Base-by-base conservation (phyloP, 2,329 filamentous ascomycete genomes). In the Cladosporium velox region DNA sequence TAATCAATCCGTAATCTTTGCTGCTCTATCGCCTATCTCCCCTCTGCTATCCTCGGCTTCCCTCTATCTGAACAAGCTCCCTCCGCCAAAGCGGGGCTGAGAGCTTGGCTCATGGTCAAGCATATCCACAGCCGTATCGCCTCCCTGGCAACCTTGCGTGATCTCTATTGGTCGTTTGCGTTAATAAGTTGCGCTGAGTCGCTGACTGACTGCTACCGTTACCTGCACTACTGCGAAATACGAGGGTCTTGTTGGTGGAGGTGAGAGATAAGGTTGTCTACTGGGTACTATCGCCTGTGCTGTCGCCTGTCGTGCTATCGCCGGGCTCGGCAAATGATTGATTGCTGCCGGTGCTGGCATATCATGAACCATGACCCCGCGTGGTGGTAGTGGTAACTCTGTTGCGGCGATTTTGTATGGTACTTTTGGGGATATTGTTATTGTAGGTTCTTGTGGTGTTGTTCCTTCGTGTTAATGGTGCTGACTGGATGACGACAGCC, bases 61-160 rank as follows among this genome's bases (percentile, higher is more conserved):
- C n/a, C 41, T 47, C 41, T 47, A 47, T 47, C 41, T 47, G 30
- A 54, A 55, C 52, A 55, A 55, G 52, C 52, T 55, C 41, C 41
- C 41, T 47, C 41, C 28, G 52, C 52, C 26, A 55, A 34, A 55
- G 52, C 52, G 52, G 52, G 52, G 52, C 52, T 55, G 52, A 55
- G 28, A 55, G 12, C 52, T 55, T 55, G 52, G 52, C 52, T n/a
- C n/a, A 10, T 21, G 15, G 28, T 34, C 52, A 55, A 55, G 52
- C 52, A 55, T 55, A 47, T 47, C 41, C 41, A 47, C 41, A 47
- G n/a, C 41, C 32, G 52, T 55, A 55, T 55, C 52, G 15, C 28
- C 18, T n/a, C 52, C 52, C 26, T 21, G 28, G 28, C 14, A 34
- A 21, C 12, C 4, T 55, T 55, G 52, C 52, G 10, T 15, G 3